Percentiles rank a stretch among this genome's conserved stretches.
Conservation (phyloP, 768 basidiomycete genomes). For the Boletus tomentosulus region DNA sequence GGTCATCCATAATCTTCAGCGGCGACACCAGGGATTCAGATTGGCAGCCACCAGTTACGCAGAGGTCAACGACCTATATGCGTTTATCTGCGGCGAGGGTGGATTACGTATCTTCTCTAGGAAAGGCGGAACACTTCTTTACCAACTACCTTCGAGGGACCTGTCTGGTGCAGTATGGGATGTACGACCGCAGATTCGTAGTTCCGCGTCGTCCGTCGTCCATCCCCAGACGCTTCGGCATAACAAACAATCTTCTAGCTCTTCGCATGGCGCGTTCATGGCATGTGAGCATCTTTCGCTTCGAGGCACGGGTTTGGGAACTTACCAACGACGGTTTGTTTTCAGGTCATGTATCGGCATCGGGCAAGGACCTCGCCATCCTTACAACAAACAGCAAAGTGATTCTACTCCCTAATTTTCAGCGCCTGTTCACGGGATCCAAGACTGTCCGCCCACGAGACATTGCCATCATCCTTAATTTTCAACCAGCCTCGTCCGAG, state of each 20-base stretch:
- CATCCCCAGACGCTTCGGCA: conserved; percentile 20
- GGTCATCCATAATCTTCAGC: conserved; percentile 26
- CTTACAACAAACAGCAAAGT: conserved; percentile 25
- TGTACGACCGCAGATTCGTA: conserved; percentile 19
- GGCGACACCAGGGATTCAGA: background rate
- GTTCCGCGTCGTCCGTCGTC: conserved; percentile 6
- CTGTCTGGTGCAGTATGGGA: conserved; percentile 35
- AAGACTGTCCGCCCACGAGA: conserved; percentile 40
- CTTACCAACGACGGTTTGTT: background rate
- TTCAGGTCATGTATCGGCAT: conserved; percentile 43
- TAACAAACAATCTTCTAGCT: background rate
- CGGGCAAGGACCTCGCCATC: conserved; percentile 36
- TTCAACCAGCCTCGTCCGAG: conserved; percentile 8
- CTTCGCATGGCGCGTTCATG: conserved; percentile 15
- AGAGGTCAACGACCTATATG: conserved; percentile 55
- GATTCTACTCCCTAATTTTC: conserved; percentile 28
- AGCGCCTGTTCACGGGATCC: conserved; percentile 21
- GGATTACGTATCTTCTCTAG: conserved; percentile 54
- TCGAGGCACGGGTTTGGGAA: background rate
- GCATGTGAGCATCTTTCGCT: conserved; percentile 19
- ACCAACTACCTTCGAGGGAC: conserved; percentile 38
- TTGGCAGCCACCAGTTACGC: conserved; percentile 49
- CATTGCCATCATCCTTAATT: conserved; percentile 24
- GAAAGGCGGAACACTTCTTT: conserved; percentile 38
- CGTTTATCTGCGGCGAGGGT: conserved; percentile 52